Evolutionary conservation across 2,329 filamentous ascomycete species (phyloP).

Genomic region (Lasiodiplodia sp.): DNA sequence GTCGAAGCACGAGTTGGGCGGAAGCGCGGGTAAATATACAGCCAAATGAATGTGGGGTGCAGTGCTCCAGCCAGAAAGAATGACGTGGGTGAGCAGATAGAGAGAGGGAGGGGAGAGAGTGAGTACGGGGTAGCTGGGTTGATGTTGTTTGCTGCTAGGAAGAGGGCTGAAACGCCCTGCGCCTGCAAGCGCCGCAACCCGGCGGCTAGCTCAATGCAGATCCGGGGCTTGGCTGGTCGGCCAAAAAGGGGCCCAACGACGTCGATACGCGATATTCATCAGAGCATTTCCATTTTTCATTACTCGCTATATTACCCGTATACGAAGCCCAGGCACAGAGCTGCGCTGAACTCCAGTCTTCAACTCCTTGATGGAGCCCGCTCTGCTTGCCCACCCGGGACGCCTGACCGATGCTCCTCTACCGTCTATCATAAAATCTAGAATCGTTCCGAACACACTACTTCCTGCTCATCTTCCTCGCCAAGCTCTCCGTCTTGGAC

Average conservation of each 20-base stretch:
- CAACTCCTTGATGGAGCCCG: too few relatives aligned
- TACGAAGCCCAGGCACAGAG: background rate
- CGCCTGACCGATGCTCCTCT: background rate
- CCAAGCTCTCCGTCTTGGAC: constrained; percentile 24
- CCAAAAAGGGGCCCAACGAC: constrained; percentile 8
- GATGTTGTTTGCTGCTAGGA: constrained; percentile 7
- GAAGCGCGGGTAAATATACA: background rate
- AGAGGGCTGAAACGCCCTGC: constrained; percentile 10
- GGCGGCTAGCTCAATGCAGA: constrained; percentile 18
- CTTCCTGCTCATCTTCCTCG: constrained; percentile 31
- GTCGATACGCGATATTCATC: background rate
- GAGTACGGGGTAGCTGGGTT: background rate
- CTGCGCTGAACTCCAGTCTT: background rate
- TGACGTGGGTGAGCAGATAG: constrained; percentile 10
- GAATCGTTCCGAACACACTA: background rate
- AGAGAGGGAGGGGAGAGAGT: constrained; percentile 6
- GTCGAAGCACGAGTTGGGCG: background rate
- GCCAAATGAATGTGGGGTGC: constrained; percentile 15
- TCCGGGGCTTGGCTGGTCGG: constrained; percentile 8
- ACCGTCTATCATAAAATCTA: background rate
- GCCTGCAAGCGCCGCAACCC: constrained; percentile 12
- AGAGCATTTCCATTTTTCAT: background rate
- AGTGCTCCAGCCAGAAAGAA: constrained; percentile 19
- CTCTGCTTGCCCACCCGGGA: background rate
- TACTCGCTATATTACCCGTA: constrained; percentile 12